Evolutionary conservation across 257 asterid genomes (phyloP).

Genomic region (Solanum pinnatisectum): DNA sequence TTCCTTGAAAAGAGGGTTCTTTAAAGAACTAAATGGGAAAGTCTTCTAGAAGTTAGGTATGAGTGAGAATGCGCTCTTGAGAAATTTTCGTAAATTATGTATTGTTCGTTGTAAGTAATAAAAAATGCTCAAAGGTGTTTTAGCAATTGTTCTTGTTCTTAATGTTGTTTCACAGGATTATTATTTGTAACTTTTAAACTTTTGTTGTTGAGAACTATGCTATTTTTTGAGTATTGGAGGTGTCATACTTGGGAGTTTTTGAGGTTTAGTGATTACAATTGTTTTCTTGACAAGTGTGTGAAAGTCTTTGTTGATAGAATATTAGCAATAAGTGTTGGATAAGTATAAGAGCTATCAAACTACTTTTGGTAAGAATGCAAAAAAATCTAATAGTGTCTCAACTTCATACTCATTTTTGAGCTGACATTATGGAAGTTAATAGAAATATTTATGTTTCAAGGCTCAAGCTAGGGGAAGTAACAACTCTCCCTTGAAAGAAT

Average conservation of each 20-base stretch:
- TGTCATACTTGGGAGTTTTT: background rate
- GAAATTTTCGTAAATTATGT: background rate
- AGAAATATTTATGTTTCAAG: too few species aligned
- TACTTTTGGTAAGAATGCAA: background rate
- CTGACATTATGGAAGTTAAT: background rate
- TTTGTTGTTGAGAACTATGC: background rate
- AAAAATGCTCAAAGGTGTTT: background rate
- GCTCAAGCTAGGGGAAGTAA: too few species aligned
- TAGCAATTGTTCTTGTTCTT: background rate
- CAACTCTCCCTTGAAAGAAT: too few species aligned
- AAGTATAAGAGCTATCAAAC: background rate
- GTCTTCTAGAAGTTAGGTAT: background rate
- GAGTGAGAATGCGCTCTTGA: background rate
- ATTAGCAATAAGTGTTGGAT: background rate
- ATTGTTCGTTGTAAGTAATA: background rate
- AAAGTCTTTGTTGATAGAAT: background rate
- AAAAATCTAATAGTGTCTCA: background rate
- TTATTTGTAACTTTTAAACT: background rate
- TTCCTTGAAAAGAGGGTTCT: constrained; percentile 3
- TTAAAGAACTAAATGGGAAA: constrained; percentile 10
- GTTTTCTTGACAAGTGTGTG: background rate
- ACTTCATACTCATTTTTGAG: too few species aligned
- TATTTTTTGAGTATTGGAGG: background rate
- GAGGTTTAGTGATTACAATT: background rate
- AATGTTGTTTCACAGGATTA: background rate